Evolutionary conservation across 169 alveolate species (phyloP).

Genomic region (Prorocentrum cordatum): DNA sequence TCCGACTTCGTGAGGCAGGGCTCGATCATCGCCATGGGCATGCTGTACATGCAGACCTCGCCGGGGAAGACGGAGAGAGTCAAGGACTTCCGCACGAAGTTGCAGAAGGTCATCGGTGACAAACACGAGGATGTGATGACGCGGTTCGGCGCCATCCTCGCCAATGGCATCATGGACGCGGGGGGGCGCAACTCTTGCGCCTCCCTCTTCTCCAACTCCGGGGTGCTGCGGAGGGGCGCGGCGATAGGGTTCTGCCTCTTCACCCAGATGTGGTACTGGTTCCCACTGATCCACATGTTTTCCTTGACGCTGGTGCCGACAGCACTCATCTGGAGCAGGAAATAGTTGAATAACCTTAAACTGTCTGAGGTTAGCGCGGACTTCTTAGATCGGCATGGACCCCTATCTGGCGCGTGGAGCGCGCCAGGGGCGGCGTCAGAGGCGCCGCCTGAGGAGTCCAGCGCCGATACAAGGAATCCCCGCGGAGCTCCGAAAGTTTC

Average conservation of each 20-base stretch:
- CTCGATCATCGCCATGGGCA: slow-evolving; percentile 31
- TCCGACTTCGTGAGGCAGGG: slow-evolving; percentile 96
- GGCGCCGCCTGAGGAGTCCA: too few species aligned
- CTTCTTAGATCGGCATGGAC: too few species aligned
- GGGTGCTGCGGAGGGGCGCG: slow-evolving; percentile 55
- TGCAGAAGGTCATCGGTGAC: slow-evolving; percentile 46
- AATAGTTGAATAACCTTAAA: too few species aligned
- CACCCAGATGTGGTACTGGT: slow-evolving; percentile 66
- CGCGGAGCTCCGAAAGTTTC: too few species aligned
- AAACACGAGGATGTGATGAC: slow-evolving; percentile 56
- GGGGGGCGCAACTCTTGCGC: slow-evolving; percentile 65
- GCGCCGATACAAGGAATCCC: too few species aligned
- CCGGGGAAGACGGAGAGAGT: slow-evolving; percentile 62
- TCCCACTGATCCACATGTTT: slow-evolving; percentile 63
- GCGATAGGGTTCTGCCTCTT: slow-evolving; percentile 42
- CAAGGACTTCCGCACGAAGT: slow-evolving; percentile 49
- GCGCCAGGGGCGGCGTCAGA: too few species aligned
- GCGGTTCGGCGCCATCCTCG: slow-evolving; percentile 58
- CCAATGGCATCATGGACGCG: slow-evolving; percentile 51
- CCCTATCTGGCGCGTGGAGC: too few species aligned
- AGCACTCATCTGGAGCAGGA: too few species aligned
- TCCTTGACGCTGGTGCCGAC: slow-evolving; percentile 53
- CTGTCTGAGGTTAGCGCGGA: too few species aligned
- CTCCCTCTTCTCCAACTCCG: slow-evolving; percentile 43
- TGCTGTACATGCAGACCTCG: slow-evolving; percentile 58